Evolutionary conservation across 2,329 filamentous ascomycete species (phyloP), one percentile per base, ranked within the genome.

Genomic region (Xylaria sp.): DNA sequence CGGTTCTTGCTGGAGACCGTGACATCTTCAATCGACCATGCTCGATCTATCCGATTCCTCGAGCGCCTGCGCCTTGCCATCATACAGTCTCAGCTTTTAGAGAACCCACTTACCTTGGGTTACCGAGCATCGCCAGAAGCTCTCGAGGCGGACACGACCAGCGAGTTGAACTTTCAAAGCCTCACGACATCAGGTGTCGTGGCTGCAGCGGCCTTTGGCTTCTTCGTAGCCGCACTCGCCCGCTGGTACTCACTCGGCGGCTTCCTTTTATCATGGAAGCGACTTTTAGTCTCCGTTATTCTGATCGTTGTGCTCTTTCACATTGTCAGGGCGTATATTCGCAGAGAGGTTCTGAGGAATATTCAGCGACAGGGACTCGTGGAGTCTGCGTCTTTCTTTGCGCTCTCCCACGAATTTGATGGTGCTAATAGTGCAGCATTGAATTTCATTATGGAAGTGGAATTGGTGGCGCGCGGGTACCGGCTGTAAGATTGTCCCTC

Each of bases 361-460:
- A 71, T 72, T 16, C 69, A 72, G 53, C 68, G 68, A 48, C 68
- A 70, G 52, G 69, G 69, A 3, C 49, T 72, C 9, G 56, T 61
- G 7, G 67, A 72, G 57, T 67, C 69, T 13, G 63, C 67, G 9
- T 60, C 63, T 4, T 73, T 73, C 60, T 69, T 72, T 54, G 61
- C 67, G 2, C 60, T 69, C 30, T 72, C 70, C 39, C 63, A 65
- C 37, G 71, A 73, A 30, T 69, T 69, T 44, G 71, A 73, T 56
- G 66, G 68, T 44, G 70, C 69, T n/a, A 71, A 70, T 48, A 70
- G 71, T 55, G 70, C 71, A 16, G 71, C 71, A 30, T 64, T 72
- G 34, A 72, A 71, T 62, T 73, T 73, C 59, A 67, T 73, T 54
- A 71, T 72, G 67, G 71, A 73, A 47, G 71, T 73, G 8, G 71